phyloP scores from a whole-genome alignment of 257 asterid species.

The Capsicum pubescens region DNA sequence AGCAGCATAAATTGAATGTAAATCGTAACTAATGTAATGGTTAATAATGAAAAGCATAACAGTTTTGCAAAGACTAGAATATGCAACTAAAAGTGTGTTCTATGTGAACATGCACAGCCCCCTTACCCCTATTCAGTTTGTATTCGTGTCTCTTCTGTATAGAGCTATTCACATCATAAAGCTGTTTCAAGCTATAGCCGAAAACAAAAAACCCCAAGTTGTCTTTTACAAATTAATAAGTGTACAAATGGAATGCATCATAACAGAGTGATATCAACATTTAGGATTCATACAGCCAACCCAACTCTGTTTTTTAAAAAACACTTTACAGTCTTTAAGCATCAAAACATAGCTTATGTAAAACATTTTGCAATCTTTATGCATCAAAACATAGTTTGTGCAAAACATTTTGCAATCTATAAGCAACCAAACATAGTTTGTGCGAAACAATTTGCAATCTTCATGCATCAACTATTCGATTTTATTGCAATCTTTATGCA shows the following conservation, averaged over 20 bases:
- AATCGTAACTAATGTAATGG: not conserved
- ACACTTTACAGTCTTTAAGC: not conserved
- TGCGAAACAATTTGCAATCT: not conserved
- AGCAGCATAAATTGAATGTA: not conserved
- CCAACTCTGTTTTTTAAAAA: not conserved
- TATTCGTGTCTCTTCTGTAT: not conserved
- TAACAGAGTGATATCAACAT: not conserved
- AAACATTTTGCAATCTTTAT: not conserved
- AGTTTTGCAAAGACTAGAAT: constrained; percentile 8
- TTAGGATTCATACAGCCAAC: not conserved
- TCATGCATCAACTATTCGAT: not conserved
- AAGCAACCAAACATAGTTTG: not conserved
- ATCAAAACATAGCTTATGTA: not conserved
- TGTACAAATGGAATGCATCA: not conserved
- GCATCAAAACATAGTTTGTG: not conserved
- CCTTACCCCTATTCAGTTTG: constrained; percentile 1
- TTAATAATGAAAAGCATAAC: constrained; percentile 12
- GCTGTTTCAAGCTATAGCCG: not conserved
- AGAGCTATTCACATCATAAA: not conserved
- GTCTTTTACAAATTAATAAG: not conserved
- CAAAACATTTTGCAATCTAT: constrained; percentile 2
- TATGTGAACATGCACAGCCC: not conserved
- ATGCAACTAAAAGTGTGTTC: not conserved
- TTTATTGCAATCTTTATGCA: not conserved
- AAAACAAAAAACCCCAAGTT: not conserved